Evolutionary conservation across 2,329 filamentous ascomycete genomes (phyloP), one percentile per base, ranked within the genome.

Genomic region (Chaetomiaceae sp.): DNA sequence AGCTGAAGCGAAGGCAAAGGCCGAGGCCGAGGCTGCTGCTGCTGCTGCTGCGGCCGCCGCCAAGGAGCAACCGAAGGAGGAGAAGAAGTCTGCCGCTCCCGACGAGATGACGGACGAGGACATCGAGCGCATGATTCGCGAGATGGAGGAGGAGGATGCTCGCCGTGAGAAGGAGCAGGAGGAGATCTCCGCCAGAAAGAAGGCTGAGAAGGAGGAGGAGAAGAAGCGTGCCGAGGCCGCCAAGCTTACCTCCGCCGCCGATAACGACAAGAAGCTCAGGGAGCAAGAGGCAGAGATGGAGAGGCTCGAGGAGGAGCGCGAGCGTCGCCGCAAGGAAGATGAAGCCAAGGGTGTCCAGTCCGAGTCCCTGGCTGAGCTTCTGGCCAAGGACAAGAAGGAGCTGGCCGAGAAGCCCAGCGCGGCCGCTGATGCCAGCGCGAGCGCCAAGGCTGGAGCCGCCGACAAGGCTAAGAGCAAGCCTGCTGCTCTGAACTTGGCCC

Each of bases 401-500:
- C 48, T 64, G 3, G 64, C 44, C n/a, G 55, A 57, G 42, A 55
- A 57, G 40, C 17, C 51, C n/a, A 34, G 30, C 17, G 13, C 47
- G 42, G n/a, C 63, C 34, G 44, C 67, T 31, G 66, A 70, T 49
- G 63, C 73, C 17, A 68, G 74, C 23, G 62, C 71, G 25, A 66
- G 71, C 60, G 55, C 76, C 70, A 85, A 84, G 67, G 66, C 74
- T 16, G 68, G 78, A 39, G 73, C 74, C 50, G 73, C 72, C 27
- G 76, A 82, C 61, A 90, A 89, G 70, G 82, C 73, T 50, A 72
- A 70, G 37, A 66, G 75, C 53, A 96, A 96, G 77, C 92, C 93
- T 44, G 83, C 86, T 53, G 86, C 89, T 39, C 83, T 99, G 58
- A 96, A 96, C 71, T 78, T 97, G 56, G 82, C 90, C 50, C 79